phyloP scores from a whole-genome alignment of 768 basidiomycete species.

The Tylopilus sp. region DNA sequence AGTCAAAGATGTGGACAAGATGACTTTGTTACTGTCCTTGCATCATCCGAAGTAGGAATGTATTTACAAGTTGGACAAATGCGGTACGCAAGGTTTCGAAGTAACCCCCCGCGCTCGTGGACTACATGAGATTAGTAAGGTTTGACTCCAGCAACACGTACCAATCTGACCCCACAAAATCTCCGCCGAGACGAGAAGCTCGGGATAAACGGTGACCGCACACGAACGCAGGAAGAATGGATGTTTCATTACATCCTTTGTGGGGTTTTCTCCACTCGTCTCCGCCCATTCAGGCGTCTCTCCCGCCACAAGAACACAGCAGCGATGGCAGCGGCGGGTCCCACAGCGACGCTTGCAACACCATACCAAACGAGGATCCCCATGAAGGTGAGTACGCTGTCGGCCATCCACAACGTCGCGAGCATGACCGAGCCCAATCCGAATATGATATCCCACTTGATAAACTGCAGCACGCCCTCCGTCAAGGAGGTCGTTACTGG shows the following conservation, averaged over 20 bases:
- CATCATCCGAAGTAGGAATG: too few relatives aligned
- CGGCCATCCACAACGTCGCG: slow-evolving; percentile 48
- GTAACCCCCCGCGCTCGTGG: too few relatives aligned
- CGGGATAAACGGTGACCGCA: too few relatives aligned
- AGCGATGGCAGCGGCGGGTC: slow-evolving; percentile 50
- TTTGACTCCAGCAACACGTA: too few relatives aligned
- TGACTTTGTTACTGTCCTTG: too few relatives aligned
- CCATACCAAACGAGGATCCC: slow-evolving; percentile 41
- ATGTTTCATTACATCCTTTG: slow-evolving; percentile 1
- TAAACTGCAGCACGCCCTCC: slow-evolving; percentile 34
- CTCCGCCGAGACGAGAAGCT: too few relatives aligned
- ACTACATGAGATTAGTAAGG: too few relatives aligned
- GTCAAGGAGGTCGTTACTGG: neutral
- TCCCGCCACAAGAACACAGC: slow-evolving; percentile 52
- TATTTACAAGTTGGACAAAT: too few relatives aligned
- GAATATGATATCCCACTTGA: slow-evolving; percentile 51
- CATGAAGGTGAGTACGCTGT: slow-evolving; percentile 29
- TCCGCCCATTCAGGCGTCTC: slow-evolving; percentile 24
- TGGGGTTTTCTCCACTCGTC: neutral
- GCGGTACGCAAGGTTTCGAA: too few relatives aligned
- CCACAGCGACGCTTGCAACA: slow-evolving; percentile 39
- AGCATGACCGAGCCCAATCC: slow-evolving; percentile 39
- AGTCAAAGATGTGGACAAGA: too few relatives aligned
- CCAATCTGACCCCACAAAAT: too few relatives aligned
- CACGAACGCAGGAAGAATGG: too few relatives aligned